Evolutionary conservation across 495 filamentous ascomycete species (phyloP).

Genomic region (Mytilinidion resinicola): DNA sequence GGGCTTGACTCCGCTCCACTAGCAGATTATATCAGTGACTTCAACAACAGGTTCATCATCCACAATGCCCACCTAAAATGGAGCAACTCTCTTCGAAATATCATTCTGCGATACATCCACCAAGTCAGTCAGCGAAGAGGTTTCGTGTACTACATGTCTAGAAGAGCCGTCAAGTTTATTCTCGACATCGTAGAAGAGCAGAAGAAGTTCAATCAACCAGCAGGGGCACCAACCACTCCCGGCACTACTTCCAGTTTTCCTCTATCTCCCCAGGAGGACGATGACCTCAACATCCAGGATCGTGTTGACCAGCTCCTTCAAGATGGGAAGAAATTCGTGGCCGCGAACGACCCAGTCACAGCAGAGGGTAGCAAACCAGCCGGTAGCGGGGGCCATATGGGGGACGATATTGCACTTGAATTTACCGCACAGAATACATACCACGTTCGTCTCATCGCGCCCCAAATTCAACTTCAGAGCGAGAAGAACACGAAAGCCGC

Average conservation of each 20-base stretch:
- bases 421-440: constrained; percentile 93
- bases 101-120: constrained; percentile 93
- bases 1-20: constrained; percentile 44
- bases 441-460: constrained; percentile 88
- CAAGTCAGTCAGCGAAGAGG: constrained; percentile 93
- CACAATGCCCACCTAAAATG: constrained; percentile 97
- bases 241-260: constrained; percentile 18
- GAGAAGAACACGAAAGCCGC: constrained; percentile 94
- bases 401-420: constrained; percentile 73
- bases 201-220: constrained; percentile 49
- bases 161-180: constrained; percentile 94
- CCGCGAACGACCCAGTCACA: constrained; percentile 55
- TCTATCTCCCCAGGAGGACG: constrained; percentile 45
- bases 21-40: constrained; percentile 76
- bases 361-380: constrained; percentile 15
- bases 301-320: constrained; percentile 80
- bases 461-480: constrained; percentile 95
- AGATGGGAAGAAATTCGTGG: constrained; percentile 77
- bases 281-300: constrained; percentile 65
- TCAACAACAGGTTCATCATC: constrained; percentile 96
- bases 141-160: constrained; percentile 96
- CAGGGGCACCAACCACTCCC: constrained; percentile 2
- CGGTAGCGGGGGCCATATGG: constrained; percentile 36
- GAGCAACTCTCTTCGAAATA: constrained; percentile 94
- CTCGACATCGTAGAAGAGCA: constrained; percentile 95